These are phyloP conservation scores for Xylaria sp. DNA, from an alignment of 2,329 filamentous ascomycete genomes.

Conservation along the genomic window DNA sequence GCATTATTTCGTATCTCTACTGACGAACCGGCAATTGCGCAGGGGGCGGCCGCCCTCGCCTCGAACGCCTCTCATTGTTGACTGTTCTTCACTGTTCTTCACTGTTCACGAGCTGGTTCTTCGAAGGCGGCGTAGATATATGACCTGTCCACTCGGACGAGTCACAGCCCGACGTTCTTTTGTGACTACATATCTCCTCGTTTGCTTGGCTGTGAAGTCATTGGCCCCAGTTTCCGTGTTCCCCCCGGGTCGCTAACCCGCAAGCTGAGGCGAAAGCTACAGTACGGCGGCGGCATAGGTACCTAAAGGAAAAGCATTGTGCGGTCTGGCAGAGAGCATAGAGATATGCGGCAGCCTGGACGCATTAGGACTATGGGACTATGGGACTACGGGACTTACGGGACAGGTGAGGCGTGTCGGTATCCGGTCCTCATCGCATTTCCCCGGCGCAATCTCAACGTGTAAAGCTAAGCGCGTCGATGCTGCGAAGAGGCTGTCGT, in stretches of 20 bases:
- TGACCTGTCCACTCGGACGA: slow-evolving; percentile 36
- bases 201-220: slow-evolving; percentile 37
- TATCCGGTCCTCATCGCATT: slow-evolving; percentile 36
- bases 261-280: slow-evolving; percentile 29
- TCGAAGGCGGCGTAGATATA: slow-evolving; percentile 26
- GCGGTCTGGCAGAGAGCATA: slow-evolving; percentile 6
- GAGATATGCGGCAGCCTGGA: slow-evolving; percentile 22
- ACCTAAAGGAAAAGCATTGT: slow-evolving; percentile 29
- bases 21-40: slow-evolving; percentile 23
- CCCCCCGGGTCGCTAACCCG: slow-evolving; percentile 36
- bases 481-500: slow-evolving; percentile 44
- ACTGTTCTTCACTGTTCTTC: too few species aligned
- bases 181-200: slow-evolving; percentile 23
- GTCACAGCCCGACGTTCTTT: slow-evolving; percentile 27
- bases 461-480: slow-evolving; percentile 41
- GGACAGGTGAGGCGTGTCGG: slow-evolving; percentile 41
- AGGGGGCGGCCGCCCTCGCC: slow-evolving; percentile 16
- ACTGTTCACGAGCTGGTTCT: slow-evolving; percentile 23
- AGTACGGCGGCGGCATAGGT: slow-evolving; percentile 28
- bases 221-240: slow-evolving; percentile 35
- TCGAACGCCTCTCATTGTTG: slow-evolving; percentile 29
- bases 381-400: too few species aligned
- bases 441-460: slow-evolving; percentile 36
- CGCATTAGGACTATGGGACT: too few species aligned
- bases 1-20: slow-evolving; percentile 27